A percentile compares a stretch with the other conserved stretches of the same genome.
Evolutionary conservation across 371 early-diverging fungal species (phyloP).

Genomic region (Rhizopus microsporus): DNA sequence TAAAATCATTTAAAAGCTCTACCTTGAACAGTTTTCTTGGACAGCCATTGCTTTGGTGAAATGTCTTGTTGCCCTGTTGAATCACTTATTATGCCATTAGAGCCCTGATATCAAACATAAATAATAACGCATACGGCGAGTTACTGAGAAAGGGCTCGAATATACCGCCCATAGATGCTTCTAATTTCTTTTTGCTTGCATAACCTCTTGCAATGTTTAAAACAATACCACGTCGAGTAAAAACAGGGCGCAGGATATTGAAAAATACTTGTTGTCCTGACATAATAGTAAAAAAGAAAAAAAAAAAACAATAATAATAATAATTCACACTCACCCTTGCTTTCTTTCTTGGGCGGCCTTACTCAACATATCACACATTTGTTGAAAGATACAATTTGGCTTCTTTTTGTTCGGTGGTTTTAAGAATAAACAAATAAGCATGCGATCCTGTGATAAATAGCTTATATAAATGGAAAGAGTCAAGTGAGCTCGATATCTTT

Average conservation of each 20-base stretch:
- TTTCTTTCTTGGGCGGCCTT: background rate
- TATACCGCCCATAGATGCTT: constrained; percentile 38
- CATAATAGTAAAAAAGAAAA: background rate
- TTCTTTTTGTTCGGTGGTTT: too few relatives aligned
- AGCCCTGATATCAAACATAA: too few relatives aligned
- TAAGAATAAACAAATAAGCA: too few relatives aligned
- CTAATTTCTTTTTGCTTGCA: constrained; percentile 22
- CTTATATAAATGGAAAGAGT: too few relatives aligned
- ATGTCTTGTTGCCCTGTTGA: constrained; percentile 9
- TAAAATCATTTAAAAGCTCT: background rate
- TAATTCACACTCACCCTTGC: background rate
- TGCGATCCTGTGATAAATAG: too few relatives aligned
- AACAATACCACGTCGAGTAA: constrained; percentile 5
- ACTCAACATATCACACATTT: too few relatives aligned
- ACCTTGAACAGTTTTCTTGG: constrained; percentile 23
- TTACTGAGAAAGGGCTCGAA: constrained; percentile 43
- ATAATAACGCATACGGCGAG: too few relatives aligned
- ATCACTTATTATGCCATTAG: constrained; percentile 1
- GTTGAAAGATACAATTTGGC: too few relatives aligned
- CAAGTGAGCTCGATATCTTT: too few relatives aligned
- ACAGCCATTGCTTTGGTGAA: constrained; percentile 8
- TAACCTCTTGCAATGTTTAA: constrained; percentile 13
- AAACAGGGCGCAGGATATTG: constrained; percentile 1
- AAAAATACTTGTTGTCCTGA: constrained; percentile 6
- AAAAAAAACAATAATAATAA: background rate